Evolutionary conservation across 495 filamentous ascomycete genomes (phyloP).

Genomic region (Trypethelium eluteriae): DNA sequence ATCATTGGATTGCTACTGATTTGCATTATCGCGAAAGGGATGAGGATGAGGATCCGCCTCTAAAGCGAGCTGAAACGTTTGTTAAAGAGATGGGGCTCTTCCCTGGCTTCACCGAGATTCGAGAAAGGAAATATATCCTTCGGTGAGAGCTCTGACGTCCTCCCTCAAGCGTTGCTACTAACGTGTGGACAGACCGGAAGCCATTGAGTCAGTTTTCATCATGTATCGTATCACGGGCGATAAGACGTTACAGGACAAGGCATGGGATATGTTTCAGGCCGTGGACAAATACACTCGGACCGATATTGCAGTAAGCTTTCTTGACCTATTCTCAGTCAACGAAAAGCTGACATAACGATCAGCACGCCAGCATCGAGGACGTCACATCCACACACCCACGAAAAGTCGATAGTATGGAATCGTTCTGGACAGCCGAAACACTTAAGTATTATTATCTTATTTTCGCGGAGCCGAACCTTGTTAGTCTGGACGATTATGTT

Average conservation of each 20-base stretch:
- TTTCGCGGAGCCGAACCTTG: constrained; percentile 60
- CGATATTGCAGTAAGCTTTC: constrained; percentile 30
- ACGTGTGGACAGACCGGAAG: constrained; percentile 43
- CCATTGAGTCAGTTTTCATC: constrained; percentile 57
- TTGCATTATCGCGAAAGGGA: neutral
- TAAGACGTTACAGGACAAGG: constrained; percentile 46
- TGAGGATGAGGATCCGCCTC: neutral
- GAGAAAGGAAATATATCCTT: constrained; percentile 14
- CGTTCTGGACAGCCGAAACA: constrained; percentile 68
- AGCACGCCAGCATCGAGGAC: constrained; percentile 42
- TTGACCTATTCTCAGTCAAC: neutral
- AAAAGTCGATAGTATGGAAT: constrained; percentile 41
- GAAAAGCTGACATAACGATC: neutral
- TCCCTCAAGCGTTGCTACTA: neutral
- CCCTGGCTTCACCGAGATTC: constrained; percentile 14
- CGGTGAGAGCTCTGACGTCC: neutral
- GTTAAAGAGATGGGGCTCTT: neutral
- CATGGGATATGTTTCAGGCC: constrained; percentile 53
- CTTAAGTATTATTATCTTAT: constrained; percentile 76
- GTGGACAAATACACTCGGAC: constrained; percentile 42
- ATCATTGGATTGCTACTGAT: neutral
- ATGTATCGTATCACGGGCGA: constrained; percentile 52
- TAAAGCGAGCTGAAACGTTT: neutral
- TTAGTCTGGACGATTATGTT: constrained; percentile 79
- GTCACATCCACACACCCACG: constrained; percentile 22